Base-by-base conservation (phyloP, 768 basidiomycete species). In the Infundibulicybe gibba region DNA sequence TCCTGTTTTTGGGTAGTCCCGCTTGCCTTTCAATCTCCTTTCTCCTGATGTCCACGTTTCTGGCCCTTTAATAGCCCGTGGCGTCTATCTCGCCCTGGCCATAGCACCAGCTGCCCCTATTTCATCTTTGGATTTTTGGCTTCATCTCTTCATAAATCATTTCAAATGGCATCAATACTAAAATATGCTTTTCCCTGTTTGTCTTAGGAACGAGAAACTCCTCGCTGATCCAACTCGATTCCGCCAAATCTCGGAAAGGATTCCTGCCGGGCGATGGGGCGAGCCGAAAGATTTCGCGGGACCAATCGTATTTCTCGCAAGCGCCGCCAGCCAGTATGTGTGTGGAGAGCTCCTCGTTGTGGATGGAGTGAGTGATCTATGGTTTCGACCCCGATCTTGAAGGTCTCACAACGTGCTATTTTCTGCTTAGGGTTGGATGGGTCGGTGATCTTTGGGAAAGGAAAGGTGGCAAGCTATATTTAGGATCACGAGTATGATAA, bases 201-300 rank as follows among this genome's bases (percentile, higher is more conserved):
- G 37, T 56, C 25, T 30, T 53, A 76, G 74, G 74, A 77, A 77
- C 58, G 72, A 72, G 54, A 66, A 62, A 41, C 64, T 80, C 15
- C 66, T 81, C 20, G 63, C 63, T 19, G 80, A 88, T 63, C 81
- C 81, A n/a, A 70, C 71, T 16, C 78, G 87, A 38, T 66, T 80
- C 17, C 74, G 80, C 21, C 86, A 88, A 62, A 87, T 90, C 53
- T 74, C 81, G 43, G 86, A 86, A 58, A 74, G 86, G 33, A 88
- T 88, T 50, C 86, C 86, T 2, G 80, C 80, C 13, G 79, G 77
- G 11, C 62, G 87, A 47, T 89, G 87, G 87, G 87, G 85, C 16
- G 63, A 71, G 17, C 85, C 86, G 3, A 68, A 70, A 43, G 87
- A 90, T 65, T 86, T 90, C 60, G 82, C 79, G n/a, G 86, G 86